Base-by-base conservation (phyloP, 768 basidiomycete species). In the Boletus subcaerulescens region DNA sequence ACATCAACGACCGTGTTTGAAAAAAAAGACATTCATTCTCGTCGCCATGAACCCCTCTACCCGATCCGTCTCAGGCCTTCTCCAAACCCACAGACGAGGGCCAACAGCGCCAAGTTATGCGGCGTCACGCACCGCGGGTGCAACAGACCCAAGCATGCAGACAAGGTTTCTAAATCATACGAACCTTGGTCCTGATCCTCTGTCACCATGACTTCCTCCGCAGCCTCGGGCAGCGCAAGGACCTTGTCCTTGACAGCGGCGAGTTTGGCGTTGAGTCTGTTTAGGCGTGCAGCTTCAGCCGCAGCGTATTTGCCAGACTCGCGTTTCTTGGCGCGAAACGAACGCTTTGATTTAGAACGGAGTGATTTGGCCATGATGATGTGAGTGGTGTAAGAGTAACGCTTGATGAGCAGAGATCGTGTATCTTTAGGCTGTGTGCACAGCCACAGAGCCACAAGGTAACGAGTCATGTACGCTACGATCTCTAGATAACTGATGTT, bases 331-430 rank as follows among this genome's bases (percentile, higher is more conserved):
- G 84, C 76, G 60, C 91, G 87, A 71, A 82, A 89, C 14, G 80
- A 73, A 31, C 91, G 87, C 67, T 93, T 93, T 45, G 81, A 78
- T 73, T 93, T 93, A 8, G 89, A 90, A 65, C 91, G 77, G 39
- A 82, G 79, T 42, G 89, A 91, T 77, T 93, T 93, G 41, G 87
- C 91, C 91, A 93, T 62, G 20, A 41, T n/a, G n/a, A n/a, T 22
- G 10, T 7, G 44, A 12, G 24, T 32, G 29, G 13, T 33, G 33
- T 35, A 35, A 4, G 33, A 13, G 3, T 35, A 35, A 20, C 15
- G 46, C 38, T 17, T 3, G 3, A 18, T 13, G 33, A 14, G 4
- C 1, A 22, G 9, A 29, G 29, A 29, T 29, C 29, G 29, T 29
- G 29, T 26, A 29, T 29, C 29, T 29, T 29, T 29, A 8, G 29